Evolutionary conservation across 805 yeast species (phyloP).

Genomic region (Kregervanrija delftensis): DNA sequence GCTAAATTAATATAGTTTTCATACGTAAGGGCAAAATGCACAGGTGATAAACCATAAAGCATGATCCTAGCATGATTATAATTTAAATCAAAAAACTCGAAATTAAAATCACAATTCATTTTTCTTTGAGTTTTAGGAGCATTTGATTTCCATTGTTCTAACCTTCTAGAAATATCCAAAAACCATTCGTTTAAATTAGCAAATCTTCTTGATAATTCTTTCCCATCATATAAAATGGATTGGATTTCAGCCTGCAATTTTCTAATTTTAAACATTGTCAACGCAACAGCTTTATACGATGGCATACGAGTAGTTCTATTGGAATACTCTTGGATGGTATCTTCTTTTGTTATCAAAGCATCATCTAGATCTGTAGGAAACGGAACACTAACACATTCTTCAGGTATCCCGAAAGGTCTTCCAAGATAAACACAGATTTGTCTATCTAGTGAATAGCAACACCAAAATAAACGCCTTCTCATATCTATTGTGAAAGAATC

Average conservation of each 20-base stretch:
- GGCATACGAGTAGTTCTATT: slow-evolving; percentile 28
- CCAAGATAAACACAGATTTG: slow-evolving; percentile 83
- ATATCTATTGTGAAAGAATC: slow-evolving; percentile 59
- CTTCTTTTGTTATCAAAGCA: slow-evolving; percentile 40
- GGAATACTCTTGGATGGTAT: slow-evolving; percentile 33
- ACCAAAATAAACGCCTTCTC: slow-evolving; percentile 80
- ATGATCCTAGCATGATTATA: slow-evolving; percentile 69
- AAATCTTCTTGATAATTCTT: slow-evolving; percentile 63
- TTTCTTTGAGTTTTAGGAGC: slow-evolving; percentile 49
- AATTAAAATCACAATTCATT: slow-evolving; percentile 71
- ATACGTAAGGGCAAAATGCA: slow-evolving; percentile 44
- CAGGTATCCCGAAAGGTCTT: slow-evolving; percentile 85
- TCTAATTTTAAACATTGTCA: slow-evolving; percentile 63
- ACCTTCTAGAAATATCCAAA: slow-evolving; percentile 36
- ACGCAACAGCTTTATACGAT: slow-evolving; percentile 61
- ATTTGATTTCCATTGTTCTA: slow-evolving; percentile 56
- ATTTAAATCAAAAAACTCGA: slow-evolving; percentile 64
- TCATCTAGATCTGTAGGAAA: slow-evolving; percentile 77
- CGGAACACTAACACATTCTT: slow-evolving; percentile 62
- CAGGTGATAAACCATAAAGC: slow-evolving; percentile 74
- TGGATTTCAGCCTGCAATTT: slow-evolving; percentile 74
- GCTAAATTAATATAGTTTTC: slow-evolving; percentile 51
- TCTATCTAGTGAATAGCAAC: slow-evolving; percentile 78
- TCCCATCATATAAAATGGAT: slow-evolving; percentile 60
- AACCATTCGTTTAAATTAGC: slow-evolving; percentile 57